phyloP scores from a whole-genome alignment of 768 basidiomycete species.

The Lentinula guzmanii region DNA sequence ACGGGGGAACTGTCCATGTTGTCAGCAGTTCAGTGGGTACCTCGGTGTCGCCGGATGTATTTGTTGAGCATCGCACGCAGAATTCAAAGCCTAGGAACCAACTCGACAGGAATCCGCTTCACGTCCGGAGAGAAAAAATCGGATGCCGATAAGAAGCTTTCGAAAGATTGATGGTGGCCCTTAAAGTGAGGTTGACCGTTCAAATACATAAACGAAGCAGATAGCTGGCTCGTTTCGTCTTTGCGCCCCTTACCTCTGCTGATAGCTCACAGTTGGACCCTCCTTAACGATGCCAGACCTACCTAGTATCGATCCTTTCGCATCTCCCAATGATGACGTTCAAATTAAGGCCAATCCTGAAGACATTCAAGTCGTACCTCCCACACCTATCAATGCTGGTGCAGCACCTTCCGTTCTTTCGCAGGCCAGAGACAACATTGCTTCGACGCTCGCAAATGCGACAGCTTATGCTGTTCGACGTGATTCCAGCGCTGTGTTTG shows the following conservation, averaged over 20 bases:
- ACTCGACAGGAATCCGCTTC: neutral
- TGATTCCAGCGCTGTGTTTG: neutral
- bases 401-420: neutral
- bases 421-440: neutral
- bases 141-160: neutral
- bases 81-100: neutral
- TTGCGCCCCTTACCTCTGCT: neutral
- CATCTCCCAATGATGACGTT: neutral
- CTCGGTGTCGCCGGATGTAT: neutral
- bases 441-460: conserved; percentile 2
- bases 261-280: neutral
- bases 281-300: neutral
- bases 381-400: neutral
- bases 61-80: neutral
- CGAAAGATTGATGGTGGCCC: neutral
- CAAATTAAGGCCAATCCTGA: neutral
- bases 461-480: conserved; percentile 2
- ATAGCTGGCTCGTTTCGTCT: neutral
- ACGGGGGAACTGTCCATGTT: neutral
- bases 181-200: neutral
- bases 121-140: neutral
- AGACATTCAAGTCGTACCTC: neutral
- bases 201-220: neutral
- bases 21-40: neutral
- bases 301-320: neutral